Evolutionary conservation across 2,329 filamentous ascomycete species (phyloP).

Genomic region (Colletotrichum viniferum): DNA sequence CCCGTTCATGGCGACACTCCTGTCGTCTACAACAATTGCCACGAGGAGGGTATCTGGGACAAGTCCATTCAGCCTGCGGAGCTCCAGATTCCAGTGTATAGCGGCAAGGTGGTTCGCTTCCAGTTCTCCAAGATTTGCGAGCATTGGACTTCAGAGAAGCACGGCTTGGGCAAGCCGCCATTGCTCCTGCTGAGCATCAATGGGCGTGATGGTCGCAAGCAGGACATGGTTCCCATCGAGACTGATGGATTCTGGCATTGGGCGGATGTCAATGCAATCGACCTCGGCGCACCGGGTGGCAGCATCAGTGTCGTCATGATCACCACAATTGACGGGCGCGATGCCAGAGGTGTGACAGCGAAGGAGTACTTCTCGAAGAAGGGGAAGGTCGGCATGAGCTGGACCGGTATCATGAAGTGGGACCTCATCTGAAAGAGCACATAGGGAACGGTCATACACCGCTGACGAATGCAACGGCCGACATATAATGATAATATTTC

Average conservation of each 20-base stretch:
- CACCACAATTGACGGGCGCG: slow-evolving; percentile 48
- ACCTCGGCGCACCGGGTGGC: slow-evolving; percentile 73
- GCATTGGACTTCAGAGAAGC: slow-evolving; percentile 78
- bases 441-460: not conserved
- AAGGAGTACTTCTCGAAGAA: slow-evolving; percentile 49
- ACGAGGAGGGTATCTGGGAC: slow-evolving; percentile 56
- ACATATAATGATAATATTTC: slow-evolving; percentile 10
- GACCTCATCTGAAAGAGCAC: slow-evolving; percentile 43
- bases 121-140: slow-evolving; percentile 79
- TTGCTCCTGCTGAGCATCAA: slow-evolving; percentile 73
- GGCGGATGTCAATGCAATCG: slow-evolving; percentile 70
- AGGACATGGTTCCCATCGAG: slow-evolving; percentile 73
- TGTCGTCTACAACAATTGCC: slow-evolving; percentile 47
- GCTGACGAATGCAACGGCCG: slow-evolving; percentile 6
- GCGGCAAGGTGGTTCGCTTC: slow-evolving; percentile 69
- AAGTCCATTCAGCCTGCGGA: slow-evolving; percentile 65
- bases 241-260: slow-evolving; percentile 85
- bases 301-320: slow-evolving; percentile 69
- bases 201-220: slow-evolving; percentile 68
- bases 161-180: slow-evolving; percentile 69
- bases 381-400: slow-evolving; percentile 49
- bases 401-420: slow-evolving; percentile 52
- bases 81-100: slow-evolving; percentile 65
- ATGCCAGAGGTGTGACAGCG: slow-evolving; percentile 53
- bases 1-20: slow-evolving; percentile 54